These are phyloP conservation scores for Bombardia bombarda DNA, from an alignment of 495 filamentous ascomycete species.

Conservation along the genomic window DNA sequence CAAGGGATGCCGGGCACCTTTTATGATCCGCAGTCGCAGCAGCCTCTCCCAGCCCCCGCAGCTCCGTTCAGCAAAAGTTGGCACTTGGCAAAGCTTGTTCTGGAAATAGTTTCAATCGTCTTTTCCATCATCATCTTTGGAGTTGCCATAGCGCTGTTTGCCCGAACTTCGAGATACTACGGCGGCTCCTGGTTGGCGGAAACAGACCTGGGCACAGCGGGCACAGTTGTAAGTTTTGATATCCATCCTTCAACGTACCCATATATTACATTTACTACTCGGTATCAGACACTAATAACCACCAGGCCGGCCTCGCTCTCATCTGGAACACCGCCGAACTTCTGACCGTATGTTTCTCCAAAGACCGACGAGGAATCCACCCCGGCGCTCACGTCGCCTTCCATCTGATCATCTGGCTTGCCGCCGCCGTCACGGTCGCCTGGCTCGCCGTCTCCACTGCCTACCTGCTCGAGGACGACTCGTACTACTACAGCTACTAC, in stretches of 20 bases:
- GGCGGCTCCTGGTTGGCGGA: neutral
- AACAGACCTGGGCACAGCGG: neutral
- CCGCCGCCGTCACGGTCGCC: constrained; percentile 11
- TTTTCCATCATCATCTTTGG: constrained; percentile 9
- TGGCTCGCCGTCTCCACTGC: constrained; percentile 8
- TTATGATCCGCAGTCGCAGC: neutral
- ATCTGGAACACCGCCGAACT: constrained; percentile 30
- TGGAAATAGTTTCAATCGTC: constrained; percentile 18
- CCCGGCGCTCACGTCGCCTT: constrained; percentile 30
- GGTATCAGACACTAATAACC: neutral
- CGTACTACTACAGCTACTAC: constrained; percentile 3
- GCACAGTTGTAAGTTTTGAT: neutral
- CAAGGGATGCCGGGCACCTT: neutral
- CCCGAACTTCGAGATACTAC: neutral
- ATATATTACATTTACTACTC: neutral
- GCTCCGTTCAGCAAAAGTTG: constrained; percentile 14
- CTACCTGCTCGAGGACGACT: constrained; percentile 4
- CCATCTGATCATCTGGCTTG: constrained; percentile 26
- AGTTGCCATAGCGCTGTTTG: neutral
- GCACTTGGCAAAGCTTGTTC: constrained; percentile 22
- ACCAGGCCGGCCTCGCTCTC: constrained; percentile 23
- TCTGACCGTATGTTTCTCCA: constrained; percentile 18
- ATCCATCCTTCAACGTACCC: neutral
- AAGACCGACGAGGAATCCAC: constrained; percentile 22
- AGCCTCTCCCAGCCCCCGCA: too few species aligned